Base-by-base conservation (phyloP, 306 rosid species). In the Casuarina glauca region DNA sequence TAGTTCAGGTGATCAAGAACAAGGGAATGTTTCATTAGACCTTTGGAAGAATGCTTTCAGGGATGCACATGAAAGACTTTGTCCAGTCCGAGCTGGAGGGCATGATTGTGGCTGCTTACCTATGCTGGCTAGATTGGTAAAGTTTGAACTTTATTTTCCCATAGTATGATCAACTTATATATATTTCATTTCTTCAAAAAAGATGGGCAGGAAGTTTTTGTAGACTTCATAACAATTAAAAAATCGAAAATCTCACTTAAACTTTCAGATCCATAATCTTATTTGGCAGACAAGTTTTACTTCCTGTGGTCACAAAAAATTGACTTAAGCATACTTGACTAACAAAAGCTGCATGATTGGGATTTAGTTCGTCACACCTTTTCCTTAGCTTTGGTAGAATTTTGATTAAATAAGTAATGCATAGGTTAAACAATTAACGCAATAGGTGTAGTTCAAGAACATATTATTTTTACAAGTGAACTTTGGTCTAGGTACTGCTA, bases 31-130 rank as follows among this genome's bases (percentile, higher is more conserved):
- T 79, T 88, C 97, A 2, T 83, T 95, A 49, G 91, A 87, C 61
- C 90, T 93, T 67, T 95, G 99, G 99, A 95, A 88, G 89, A 88
- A 84, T 66, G 99, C 99, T 77, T 93, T 93, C 76, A 80, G 85
- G 78, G 98, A 93, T 81, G 88, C 96, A 71, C 87, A 82, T 58
- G 98, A 95, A 82, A 90, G 98, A 83, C 89, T 95, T 70, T 95
- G 99, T 71, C 99, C 99, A 1, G 82, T 95, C 73, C 92, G 94
- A 73, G 98, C 97, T 74, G 97, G 87, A 84, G 98, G 97, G 73
- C 98, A 95, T 82, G 97, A 90, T 64, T 95, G 99, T 78, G 99
- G 99, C 83, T 95, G 99, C 88, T 84, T 95, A 88, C 87, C 96
- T 75, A 74, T 88, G 82, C 84, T 95, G 55, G 86, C 97, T 82